These are phyloP conservation scores for Dactylorhiza incarnata DNA, from an alignment of 106 monocot species.

Conservation along the genomic window DNA sequence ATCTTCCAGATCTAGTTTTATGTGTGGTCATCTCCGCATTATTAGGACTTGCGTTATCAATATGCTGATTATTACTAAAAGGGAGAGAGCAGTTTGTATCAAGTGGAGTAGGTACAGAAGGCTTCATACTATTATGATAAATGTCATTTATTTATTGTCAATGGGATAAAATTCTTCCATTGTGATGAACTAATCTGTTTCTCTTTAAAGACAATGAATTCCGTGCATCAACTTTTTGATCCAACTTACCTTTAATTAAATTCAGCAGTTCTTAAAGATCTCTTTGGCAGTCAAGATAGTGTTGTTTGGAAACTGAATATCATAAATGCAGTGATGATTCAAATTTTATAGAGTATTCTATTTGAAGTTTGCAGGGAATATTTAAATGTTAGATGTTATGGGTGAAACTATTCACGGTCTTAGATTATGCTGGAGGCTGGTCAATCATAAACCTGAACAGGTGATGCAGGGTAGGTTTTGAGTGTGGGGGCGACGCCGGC, in stretches of 20 bases:
- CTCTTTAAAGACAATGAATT: neutral
- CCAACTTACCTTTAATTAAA: neutral
- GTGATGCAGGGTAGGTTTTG: neutral
- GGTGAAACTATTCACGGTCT: neutral
- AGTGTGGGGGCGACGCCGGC: neutral
- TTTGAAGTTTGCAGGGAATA: neutral
- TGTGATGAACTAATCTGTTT: neutral
- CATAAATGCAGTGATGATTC: neutral
- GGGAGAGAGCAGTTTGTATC: neutral
- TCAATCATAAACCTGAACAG: neutral
- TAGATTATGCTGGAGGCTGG: neutral
- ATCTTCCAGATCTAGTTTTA: neutral
- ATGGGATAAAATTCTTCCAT: neutral
- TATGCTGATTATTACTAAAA: neutral
- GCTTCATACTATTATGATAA: neutral
- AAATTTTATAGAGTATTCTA: neutral
- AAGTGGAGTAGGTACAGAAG: neutral
- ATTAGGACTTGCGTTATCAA: neutral
- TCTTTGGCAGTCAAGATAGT: neutral
- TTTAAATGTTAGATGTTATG: neutral
- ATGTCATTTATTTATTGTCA: neutral
- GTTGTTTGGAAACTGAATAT: neutral
- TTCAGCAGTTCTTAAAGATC: neutral
- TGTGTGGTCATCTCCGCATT: neutral
- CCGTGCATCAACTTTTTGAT: neutral